These are phyloP conservation scores for Ascodesmis nigricans DNA, from an alignment of 495 filamentous ascomycete species.

Conservation along the genomic window DNA sequence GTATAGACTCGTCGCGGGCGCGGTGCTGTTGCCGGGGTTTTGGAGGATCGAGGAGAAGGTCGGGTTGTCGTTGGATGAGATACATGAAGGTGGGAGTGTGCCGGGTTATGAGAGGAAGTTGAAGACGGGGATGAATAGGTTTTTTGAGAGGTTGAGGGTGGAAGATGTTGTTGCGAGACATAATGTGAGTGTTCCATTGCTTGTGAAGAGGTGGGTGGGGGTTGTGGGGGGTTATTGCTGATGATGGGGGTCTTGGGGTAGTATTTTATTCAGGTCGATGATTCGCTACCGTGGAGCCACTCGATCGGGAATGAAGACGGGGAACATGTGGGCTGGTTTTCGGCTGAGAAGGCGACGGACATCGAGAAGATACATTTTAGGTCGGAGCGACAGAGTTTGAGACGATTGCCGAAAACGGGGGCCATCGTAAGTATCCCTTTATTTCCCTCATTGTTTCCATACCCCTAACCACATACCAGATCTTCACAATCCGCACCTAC, in stretches of 20 bases:
- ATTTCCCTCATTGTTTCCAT: neutral
- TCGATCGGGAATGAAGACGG: conserved; percentile 58
- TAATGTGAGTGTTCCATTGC: conserved; percentile 16
- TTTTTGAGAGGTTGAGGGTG: conserved; percentile 44
- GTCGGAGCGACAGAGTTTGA: conserved; percentile 55
- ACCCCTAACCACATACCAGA: neutral
- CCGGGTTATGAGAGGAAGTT: conserved; percentile 56
- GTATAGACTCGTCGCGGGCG: conserved; percentile 66
- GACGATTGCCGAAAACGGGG: conserved; percentile 49
- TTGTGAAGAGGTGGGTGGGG: neutral
- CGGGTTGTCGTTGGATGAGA: conserved; percentile 61
- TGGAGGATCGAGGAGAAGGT: conserved; percentile 74
- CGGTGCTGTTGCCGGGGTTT: conserved; percentile 64
- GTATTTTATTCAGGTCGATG: conserved; percentile 65
- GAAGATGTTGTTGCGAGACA: conserved; percentile 43
- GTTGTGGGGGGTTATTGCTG: neutral
- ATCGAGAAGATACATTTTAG: conserved; percentile 60
- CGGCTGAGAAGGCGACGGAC: conserved; percentile 52
- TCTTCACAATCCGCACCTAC: conserved; percentile 64
- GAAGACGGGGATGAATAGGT: conserved; percentile 64
- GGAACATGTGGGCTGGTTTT: conserved; percentile 41
- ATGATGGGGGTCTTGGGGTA: conserved; percentile 17
- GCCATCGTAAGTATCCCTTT: conserved; percentile 30
- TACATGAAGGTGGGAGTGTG: conserved; percentile 65
- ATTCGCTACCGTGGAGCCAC: conserved; percentile 43